Conservation (phyloP, 495 filamentous ascomycete species). For the Diplogelasinospora grovesii region DNA sequence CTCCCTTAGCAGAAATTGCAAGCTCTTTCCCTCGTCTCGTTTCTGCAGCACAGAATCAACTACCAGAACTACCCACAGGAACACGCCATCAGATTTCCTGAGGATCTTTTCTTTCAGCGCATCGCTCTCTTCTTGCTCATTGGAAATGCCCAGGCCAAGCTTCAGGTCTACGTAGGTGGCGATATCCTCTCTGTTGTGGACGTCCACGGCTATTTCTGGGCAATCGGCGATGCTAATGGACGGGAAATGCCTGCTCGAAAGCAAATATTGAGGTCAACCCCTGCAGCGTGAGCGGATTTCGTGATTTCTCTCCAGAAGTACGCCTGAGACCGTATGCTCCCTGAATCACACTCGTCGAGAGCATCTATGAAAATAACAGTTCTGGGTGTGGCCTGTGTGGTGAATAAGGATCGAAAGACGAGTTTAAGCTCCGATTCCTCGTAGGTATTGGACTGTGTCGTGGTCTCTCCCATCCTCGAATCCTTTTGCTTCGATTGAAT, state of each 20-base stretch:
- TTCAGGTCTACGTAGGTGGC: constrained; percentile 5
- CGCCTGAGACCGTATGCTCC: neutral
- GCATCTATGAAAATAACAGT: constrained; percentile 32
- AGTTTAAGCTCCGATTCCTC: neutral
- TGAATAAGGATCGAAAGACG: neutral
- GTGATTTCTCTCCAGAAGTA: constrained; percentile 3
- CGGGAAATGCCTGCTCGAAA: constrained; percentile 2
- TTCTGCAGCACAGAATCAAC: constrained; percentile 8
- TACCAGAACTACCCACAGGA: constrained; percentile 17
- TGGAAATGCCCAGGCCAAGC: neutral
- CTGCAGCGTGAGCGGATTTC: neutral
- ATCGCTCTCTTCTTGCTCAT: neutral
- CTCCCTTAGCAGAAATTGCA: neutral
- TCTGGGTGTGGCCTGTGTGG: constrained; percentile 2
- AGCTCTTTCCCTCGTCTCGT: constrained; percentile 5
- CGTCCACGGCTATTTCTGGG: neutral
- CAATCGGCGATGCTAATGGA: neutral
- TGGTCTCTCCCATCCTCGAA: neutral
- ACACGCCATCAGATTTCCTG: constrained; percentile 9
- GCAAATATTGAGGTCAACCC: neutral
- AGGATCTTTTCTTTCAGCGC: constrained; percentile 2
- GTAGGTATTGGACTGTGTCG: neutral
- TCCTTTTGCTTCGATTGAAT: too few relatives aligned
- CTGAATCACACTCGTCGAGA: constrained; percentile 32
- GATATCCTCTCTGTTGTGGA: constrained; percentile 8